A percentile compares a stretch with the other conserved stretches of the same genome.
These are phyloP conservation scores for Aspergillus sclerotialis DNA, from an alignment of 2,329 filamentous ascomycete species.

Conservation along the genomic window DNA sequence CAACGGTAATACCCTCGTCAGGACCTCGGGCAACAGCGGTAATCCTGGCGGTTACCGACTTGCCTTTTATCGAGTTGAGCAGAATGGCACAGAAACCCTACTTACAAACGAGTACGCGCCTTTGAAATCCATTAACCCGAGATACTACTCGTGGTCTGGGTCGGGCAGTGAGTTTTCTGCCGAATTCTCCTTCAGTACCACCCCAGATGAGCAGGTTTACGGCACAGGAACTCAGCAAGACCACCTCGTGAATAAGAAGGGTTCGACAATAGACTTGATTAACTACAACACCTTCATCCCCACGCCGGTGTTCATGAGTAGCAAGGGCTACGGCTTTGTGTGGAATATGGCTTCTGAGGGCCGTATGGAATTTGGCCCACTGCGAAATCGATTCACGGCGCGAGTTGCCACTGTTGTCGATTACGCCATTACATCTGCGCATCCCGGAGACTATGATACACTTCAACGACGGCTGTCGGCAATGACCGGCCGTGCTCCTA, in stretches of 20 bases:
- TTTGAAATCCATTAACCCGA: conserved; percentile 27
- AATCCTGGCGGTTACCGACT: conserved; percentile 26
- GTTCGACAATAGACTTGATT: conserved; percentile 53
- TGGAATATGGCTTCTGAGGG: conserved; percentile 60
- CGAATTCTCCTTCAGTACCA: conserved; percentile 30
- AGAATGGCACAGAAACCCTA: conserved; percentile 26
- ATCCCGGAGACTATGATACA: conserved; percentile 41
- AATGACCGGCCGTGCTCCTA: conserved; percentile 50
- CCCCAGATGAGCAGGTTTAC: conserved; percentile 48
- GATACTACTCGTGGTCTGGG: conserved; percentile 29
- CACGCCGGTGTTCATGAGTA: conserved; percentile 53
- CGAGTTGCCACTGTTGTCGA: conserved; percentile 49
- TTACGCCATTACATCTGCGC: conserved; percentile 53
- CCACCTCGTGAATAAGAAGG: conserved; percentile 53
- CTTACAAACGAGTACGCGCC: conserved; percentile 29
- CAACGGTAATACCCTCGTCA: conserved; percentile 32
- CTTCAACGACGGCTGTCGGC: conserved; percentile 49
- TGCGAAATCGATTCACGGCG: conserved; percentile 52
- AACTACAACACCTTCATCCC: conserved; percentile 60
- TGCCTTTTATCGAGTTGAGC: conserved; percentile 28
- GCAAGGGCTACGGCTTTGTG: conserved; percentile 53
- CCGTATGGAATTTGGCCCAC: conserved; percentile 51
- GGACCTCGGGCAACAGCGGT: conserved; percentile 25
- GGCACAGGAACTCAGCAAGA: conserved; percentile 63
- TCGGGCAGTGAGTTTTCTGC: conserved; percentile 29